Percentiles rank a stretch among this genome's conserved stretches.
phyloP scores from a whole-genome alignment of 495 filamentous ascomycete genomes.

The Daldinia vernicosa region DNA sequence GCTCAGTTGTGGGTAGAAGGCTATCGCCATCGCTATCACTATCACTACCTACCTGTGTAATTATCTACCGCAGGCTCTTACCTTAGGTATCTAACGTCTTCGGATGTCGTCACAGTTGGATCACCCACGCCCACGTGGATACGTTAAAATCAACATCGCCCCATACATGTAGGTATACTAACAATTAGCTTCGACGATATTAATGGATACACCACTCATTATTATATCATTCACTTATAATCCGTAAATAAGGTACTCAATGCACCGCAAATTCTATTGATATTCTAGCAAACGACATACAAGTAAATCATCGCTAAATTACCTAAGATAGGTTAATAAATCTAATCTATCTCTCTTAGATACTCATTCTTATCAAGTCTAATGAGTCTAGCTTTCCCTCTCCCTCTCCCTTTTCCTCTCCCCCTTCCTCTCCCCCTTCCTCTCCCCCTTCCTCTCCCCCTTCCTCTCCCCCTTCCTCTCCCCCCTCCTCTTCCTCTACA shows the following conservation, averaged over 20 bases:
- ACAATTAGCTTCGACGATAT: not conserved
- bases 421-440: too few species aligned
- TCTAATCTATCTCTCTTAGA: not conserved
- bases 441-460: too few species aligned
- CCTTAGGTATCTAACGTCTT: too few species aligned
- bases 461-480: too few species aligned
- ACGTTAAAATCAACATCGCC: not conserved
- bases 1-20: constrained; percentile 21
- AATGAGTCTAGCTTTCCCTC: not conserved
- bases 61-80: not conserved
- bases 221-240: not conserved
- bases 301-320: not conserved
- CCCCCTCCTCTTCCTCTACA: too few species aligned
- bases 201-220: not conserved
- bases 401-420: too few species aligned
- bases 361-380: not conserved
- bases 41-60: too few species aligned
- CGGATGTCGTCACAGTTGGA: constrained; percentile 4
- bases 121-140: not conserved
- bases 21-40: constrained; percentile 8
- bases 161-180: too few species aligned
- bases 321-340: not conserved
- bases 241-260: not conserved
- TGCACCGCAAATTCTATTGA: not conserved
- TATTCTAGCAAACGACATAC: not conserved